Conservation (phyloP, 192 early-diverging fungal species). For the Mortierella antarctica region DNA sequence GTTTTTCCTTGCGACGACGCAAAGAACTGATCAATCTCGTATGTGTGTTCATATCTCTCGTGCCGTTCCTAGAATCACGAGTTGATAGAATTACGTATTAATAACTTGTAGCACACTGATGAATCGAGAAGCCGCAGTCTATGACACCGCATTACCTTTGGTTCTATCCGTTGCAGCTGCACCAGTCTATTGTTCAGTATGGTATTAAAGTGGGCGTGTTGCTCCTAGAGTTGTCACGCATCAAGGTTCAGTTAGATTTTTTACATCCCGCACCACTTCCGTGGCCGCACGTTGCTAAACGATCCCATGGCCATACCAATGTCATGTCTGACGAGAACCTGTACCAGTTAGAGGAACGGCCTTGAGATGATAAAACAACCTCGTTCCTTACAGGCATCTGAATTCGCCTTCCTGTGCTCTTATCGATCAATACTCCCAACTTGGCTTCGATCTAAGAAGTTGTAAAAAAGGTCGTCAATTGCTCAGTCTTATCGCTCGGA, state of each 20-base stretch:
- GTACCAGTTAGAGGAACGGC: constrained; percentile 36
- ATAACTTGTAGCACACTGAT: no score
- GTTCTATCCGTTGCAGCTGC: constrained; percentile 57
- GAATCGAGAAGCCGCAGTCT: no score
- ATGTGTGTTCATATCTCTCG: constrained; percentile 36
- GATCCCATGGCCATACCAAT: constrained; percentile 35
- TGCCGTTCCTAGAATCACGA: constrained; percentile 2
- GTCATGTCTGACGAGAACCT: constrained; percentile 92
- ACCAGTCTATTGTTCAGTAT: constrained; percentile 81
- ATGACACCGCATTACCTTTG: constrained; percentile 37
- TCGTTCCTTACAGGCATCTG: constrained; percentile 77
- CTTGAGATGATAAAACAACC: constrained; percentile 35
- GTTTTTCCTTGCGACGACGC: constrained; percentile 42
- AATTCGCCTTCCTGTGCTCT: constrained; percentile 66
- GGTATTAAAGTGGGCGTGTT: constrained; percentile 88
- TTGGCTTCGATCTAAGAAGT: constrained; percentile 90
- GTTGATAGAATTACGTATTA: not conserved
- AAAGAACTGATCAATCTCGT: constrained; percentile 44
- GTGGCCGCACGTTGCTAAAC: no score
- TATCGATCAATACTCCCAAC: constrained; percentile 83
- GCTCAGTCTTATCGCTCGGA: not conserved
- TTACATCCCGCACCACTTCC: not conserved
- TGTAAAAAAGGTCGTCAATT: not conserved
- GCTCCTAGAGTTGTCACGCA: constrained; percentile 52
- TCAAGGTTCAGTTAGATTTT: not conserved